These are phyloP conservation scores for Colletotrichum orbiculare DNA, from an alignment of 2,329 filamentous ascomycete genomes.

Conservation along the genomic window DNA sequence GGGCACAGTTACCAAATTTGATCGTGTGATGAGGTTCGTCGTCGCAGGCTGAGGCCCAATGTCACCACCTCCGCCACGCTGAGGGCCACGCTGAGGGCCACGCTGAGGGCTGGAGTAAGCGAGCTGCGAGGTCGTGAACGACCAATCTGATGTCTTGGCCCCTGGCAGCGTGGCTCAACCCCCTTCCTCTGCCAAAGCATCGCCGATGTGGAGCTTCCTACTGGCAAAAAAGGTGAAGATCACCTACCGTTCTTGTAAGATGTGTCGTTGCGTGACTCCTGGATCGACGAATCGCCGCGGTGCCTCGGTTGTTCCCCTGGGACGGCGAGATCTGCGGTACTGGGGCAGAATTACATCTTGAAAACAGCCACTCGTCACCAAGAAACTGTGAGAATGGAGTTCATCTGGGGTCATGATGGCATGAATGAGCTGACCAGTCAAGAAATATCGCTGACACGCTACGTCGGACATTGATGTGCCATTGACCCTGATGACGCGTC, in stretches of 20 bases:
- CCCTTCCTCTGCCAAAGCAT: background rate
- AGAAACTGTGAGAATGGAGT: too few relatives aligned
- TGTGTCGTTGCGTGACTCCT: background rate
- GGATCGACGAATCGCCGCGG: background rate
- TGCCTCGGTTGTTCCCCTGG: conserved; percentile 1
- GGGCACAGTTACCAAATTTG: conserved; percentile 9
- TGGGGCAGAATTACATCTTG: too few relatives aligned
- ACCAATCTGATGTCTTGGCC: background rate
- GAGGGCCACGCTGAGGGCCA: conserved; percentile 14
- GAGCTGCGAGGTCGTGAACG: background rate
- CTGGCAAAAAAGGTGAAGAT: background rate
- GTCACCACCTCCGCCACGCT: conserved; percentile 8
- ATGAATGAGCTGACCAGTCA: too few relatives aligned
- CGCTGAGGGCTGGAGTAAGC: conserved; percentile 5
- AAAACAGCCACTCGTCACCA: too few relatives aligned
- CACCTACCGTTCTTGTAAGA: background rate
- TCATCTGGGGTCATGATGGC: too few relatives aligned
- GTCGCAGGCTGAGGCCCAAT: conserved; percentile 10
- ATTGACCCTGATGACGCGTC: too few relatives aligned
- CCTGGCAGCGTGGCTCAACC: background rate
- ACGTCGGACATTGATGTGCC: too few relatives aligned
- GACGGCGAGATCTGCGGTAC: background rate
- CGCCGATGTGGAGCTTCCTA: background rate
- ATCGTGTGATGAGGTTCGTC: conserved; percentile 15
- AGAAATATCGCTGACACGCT: too few relatives aligned